These are phyloP conservation scores for Cucumis sativus DNA, from an alignment of 306 rosid genomes.

Conservation along the genomic window DNA sequence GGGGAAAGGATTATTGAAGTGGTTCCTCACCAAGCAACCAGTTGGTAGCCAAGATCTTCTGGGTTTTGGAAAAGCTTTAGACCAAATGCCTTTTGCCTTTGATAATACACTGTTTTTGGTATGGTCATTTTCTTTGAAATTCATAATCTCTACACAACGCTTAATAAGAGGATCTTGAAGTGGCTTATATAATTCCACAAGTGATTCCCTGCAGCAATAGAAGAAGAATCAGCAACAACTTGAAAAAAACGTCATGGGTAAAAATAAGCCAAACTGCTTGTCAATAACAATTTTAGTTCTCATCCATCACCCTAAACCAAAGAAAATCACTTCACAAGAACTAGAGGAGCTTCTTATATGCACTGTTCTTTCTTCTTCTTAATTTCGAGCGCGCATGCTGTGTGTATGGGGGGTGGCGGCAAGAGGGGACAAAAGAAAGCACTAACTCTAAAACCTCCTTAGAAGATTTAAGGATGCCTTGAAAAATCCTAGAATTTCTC, in stretches of 20 bases:
- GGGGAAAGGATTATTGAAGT: background rate
- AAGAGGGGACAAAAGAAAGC: too few relatives aligned
- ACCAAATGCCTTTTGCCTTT: conserved; percentile 58
- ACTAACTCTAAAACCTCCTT: too few relatives aligned
- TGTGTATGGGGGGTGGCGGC: too few relatives aligned
- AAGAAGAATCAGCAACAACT: conserved; percentile 7
- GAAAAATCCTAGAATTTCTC: too few relatives aligned
- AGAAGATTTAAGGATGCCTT: too few relatives aligned
- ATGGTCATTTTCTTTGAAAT: conserved; percentile 31
- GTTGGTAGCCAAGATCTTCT: conserved; percentile 94
- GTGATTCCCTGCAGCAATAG: conserved; percentile 28
- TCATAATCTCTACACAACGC: conserved; percentile 55
- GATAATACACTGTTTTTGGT: conserved; percentile 21
- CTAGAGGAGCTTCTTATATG: background rate
- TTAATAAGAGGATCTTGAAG: conserved; percentile 65
- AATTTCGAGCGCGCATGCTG: too few relatives aligned
- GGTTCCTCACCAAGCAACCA: conserved; percentile 75
- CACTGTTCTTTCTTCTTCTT: background rate
- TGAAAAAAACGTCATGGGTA: background rate
- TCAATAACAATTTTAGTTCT: background rate
- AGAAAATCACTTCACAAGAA: background rate
- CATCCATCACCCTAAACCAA: background rate
- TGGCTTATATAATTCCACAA: conserved; percentile 56
- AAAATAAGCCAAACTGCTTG: background rate
- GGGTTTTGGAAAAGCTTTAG: conserved; percentile 70